Percentiles rank a stretch among this genome's conserved stretches.
Evolutionary conservation across 2,329 filamentous ascomycete species (phyloP).

Genomic region (Elsinoe ampelina): DNA sequence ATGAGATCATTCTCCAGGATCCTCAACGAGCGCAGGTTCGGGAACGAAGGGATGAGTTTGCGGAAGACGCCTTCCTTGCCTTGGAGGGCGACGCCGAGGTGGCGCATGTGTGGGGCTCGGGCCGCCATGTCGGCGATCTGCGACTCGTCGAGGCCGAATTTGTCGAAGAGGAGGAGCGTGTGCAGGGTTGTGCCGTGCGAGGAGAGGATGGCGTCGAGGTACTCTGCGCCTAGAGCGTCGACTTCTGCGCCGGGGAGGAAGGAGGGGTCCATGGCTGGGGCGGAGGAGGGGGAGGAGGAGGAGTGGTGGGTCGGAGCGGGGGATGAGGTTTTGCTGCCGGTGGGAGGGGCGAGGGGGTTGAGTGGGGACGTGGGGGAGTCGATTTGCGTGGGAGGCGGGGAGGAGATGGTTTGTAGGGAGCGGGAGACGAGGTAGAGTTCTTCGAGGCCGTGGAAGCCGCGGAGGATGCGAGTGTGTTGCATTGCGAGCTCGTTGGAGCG

Average conservation of each 20-base stretch:
- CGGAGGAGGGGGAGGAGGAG: neutral
- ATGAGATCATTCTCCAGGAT: slow-evolving; percentile 27
- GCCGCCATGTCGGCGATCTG: slow-evolving; percentile 44
- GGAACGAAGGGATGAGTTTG: slow-evolving; percentile 29
- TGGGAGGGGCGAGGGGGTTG: neutral
- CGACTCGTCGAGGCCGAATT: slow-evolving; percentile 43
- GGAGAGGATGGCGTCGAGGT: slow-evolving; percentile 42
- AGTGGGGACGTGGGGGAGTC: neutral
- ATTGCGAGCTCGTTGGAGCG: slow-evolving; percentile 21
- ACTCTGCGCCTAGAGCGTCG: slow-evolving; percentile 34
- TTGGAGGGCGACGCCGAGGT: slow-evolving; percentile 47
- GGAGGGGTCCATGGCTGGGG: no score
- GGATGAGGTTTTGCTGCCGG: neutral
- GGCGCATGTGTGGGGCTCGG: slow-evolving; percentile 48
- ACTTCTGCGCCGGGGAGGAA: slow-evolving; percentile 14
- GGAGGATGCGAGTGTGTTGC: slow-evolving; percentile 36
- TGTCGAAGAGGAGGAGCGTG: slow-evolving; percentile 48
- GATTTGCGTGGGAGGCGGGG: slow-evolving; percentile 21
- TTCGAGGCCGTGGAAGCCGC: slow-evolving; percentile 37
- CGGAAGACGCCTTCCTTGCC: slow-evolving; percentile 34
- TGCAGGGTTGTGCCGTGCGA: slow-evolving; percentile 44
- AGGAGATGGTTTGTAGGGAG: slow-evolving; percentile 16
- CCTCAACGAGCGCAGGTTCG: slow-evolving; percentile 34
- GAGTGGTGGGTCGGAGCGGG: neutral
- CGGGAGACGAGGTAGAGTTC: slow-evolving; percentile 44